Evolutionary conservation across 2,329 filamentous ascomycete genomes (phyloP).

Genomic region (Aureobasidium sp.): DNA sequence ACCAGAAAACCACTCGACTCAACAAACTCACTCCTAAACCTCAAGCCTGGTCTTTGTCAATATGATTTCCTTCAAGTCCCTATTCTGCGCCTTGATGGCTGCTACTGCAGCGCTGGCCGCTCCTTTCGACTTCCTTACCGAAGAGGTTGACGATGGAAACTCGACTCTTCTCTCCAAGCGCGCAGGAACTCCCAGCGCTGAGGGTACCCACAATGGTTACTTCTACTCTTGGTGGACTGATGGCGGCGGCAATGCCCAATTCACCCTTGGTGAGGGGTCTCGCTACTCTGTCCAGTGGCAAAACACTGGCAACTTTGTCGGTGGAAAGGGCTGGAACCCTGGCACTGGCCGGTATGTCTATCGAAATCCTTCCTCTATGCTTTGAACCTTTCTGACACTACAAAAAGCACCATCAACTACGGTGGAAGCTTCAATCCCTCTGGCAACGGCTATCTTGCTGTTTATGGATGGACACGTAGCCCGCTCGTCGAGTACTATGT

Average conservation of each 20-base stretch:
- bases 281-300: conserved; percentile 19
- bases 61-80: conserved; percentile 36
- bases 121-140: conserved; percentile 32
- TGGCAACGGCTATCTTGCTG: conserved; percentile 47
- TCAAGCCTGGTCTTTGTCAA: conserved; percentile 18
- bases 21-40: background rate
- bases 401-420: conserved; percentile 43
- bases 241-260: conserved; percentile 11
- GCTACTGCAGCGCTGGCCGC: conserved; percentile 31
- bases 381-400: background rate
- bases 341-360: conserved; percentile 42
- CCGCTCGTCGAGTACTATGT: conserved; percentile 52
- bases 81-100: conserved; percentile 33
- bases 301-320: conserved; percentile 39
- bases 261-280: conserved; percentile 10
- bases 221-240: conserved; percentile 31
- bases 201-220: conserved; percentile 16
- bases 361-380: too few species aligned
- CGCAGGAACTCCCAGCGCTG: conserved; percentile 37
- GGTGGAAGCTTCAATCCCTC: conserved; percentile 41
- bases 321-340: conserved; percentile 53
- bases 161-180: conserved; percentile 25
- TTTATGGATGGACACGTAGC: conserved; percentile 52
- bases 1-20: background rate
- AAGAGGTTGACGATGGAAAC: conserved; percentile 18